Evolutionary conservation across 208 protist species (phyloP).

Genomic region (Trypanosoma scelopori): DNA sequence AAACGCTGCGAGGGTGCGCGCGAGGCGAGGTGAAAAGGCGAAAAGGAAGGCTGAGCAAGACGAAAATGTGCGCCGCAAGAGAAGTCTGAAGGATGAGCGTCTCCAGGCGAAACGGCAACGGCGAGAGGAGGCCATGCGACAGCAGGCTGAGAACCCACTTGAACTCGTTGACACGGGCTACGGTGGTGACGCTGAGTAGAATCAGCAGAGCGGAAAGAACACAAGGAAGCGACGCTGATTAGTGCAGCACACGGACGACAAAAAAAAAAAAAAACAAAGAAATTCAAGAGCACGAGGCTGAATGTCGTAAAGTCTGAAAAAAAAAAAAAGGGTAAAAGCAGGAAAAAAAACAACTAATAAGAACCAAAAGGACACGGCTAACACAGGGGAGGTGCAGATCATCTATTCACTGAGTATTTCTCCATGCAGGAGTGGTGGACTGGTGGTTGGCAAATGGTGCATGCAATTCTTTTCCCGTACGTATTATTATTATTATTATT

Average conservation of each 20-base stretch:
- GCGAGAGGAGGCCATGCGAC: conserved; percentile 51
- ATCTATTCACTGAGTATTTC: too few species aligned
- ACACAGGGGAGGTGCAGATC: too few species aligned
- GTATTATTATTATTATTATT: background rate
- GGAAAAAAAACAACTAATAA: background rate
- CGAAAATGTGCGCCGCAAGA: conserved; percentile 78
- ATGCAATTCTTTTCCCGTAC: background rate
- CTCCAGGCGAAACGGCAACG: conserved; percentile 65
- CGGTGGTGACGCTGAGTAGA: conserved; percentile 49
- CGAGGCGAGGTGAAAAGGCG: conserved; percentile 63
- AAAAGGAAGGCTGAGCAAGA: conserved; percentile 79
- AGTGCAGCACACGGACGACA: background rate
- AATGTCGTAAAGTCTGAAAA: too few species aligned
- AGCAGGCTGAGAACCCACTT: conserved; percentile 72
- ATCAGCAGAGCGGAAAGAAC: background rate
- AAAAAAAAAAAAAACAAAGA: conserved; percentile 18
- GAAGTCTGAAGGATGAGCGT: conserved; percentile 47
- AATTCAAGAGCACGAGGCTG: conserved; percentile 7
- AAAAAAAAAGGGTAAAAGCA: conserved; percentile 16
- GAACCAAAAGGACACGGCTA: too few species aligned
- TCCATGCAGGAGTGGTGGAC: too few species aligned
- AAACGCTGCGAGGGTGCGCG: conserved; percentile 72
- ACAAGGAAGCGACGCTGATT: too few species aligned
- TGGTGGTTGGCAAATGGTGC: background rate
- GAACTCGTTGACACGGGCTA: conserved; percentile 66